These are phyloP conservation scores for Blastocystis sp. DNA, from an alignment of 352 stramenopile species.

Conservation along the genomic window DNA sequence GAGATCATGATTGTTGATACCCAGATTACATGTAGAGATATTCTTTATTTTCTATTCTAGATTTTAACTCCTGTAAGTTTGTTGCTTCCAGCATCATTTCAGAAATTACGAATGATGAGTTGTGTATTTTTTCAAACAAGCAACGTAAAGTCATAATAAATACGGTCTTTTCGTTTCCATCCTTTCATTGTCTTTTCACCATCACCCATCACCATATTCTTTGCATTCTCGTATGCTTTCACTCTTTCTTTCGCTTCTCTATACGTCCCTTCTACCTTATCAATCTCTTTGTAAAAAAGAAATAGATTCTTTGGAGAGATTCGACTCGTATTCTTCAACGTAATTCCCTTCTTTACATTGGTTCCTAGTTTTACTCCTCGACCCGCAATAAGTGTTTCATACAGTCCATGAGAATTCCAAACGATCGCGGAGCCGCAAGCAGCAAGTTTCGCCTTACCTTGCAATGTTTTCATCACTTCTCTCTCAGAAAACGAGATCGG, in stretches of 20 bases:
- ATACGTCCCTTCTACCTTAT: neutral
- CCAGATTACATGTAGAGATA: neutral
- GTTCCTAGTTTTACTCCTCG: conserved; percentile 19
- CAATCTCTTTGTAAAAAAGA: neutral
- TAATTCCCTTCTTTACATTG: conserved; percentile 46
- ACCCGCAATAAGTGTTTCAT: neutral
- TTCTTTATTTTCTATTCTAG: neutral
- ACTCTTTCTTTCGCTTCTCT: neutral
- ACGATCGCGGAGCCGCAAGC: neutral
- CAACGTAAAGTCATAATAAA: neutral
- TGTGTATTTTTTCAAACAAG: conserved; percentile 33
- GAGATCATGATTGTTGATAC: conserved; percentile 46
- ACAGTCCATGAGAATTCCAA: neutral
- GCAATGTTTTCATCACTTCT: conserved; percentile 23
- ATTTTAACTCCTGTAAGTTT: neutral
- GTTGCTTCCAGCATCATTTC: conserved; percentile 7
- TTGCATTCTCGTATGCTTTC: neutral
- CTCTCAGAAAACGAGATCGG: neutral
- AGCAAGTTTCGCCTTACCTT: neutral
- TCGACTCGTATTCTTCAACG: neutral
- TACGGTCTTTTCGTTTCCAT: conserved; percentile 16
- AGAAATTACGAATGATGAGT: conserved; percentile 49
- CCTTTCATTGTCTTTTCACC: neutral
- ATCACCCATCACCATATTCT: neutral
- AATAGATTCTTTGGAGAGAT: neutral